Base-by-base conservation (phyloP, 257 asterid species). In the Linaria vulgaris region DNA sequence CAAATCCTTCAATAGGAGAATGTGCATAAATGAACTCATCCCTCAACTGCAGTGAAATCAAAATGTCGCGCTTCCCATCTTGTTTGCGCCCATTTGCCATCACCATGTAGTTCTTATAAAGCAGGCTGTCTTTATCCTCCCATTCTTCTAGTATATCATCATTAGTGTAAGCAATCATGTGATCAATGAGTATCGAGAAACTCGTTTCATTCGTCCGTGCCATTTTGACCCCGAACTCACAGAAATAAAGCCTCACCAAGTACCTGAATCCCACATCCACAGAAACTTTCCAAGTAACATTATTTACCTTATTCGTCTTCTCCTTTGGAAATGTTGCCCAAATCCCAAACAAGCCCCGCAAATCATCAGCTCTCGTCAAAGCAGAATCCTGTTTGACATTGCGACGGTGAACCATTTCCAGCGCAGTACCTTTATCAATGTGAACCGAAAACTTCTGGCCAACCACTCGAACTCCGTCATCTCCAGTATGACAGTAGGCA, bases 261-360 rank as follows among this genome's bases (percentile, higher is more conserved):
- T 85, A 82, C 57, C 83, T 72, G 61, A 85, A 85, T 46, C 94
- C 94, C 68, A 78, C 79, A 74, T 82, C 82, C 66, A 82, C 83
- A 39, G 81, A 67, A 62, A 74, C 66, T 57, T 53, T 64, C 82
- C 80, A 80, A 12, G 72, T 72, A 31, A 71, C 63, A 27, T 62
- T 67, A 51, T 44, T 20, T 49, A 19, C 45, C 57, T 56, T 61
- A 25, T 54, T 71, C 51, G 46, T 69, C 56, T 71, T 48, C 66
- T 50, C n/a, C 61, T 61, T 25, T 27, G 70, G 24, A 76, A 62
- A 13, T 60, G 75, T 47, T 59, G 62, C 77, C 90, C 82, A 83
- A 48, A 64, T 73, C 48, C 87, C 74, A 69, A 74, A 65, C 76
- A 61, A 62, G 24, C 62, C 72, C 17, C 38, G 64, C 12, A 72